Evolutionary conservation across 129 eudicot species (phyloP).

Genomic region (Tagetes patula): DNA sequence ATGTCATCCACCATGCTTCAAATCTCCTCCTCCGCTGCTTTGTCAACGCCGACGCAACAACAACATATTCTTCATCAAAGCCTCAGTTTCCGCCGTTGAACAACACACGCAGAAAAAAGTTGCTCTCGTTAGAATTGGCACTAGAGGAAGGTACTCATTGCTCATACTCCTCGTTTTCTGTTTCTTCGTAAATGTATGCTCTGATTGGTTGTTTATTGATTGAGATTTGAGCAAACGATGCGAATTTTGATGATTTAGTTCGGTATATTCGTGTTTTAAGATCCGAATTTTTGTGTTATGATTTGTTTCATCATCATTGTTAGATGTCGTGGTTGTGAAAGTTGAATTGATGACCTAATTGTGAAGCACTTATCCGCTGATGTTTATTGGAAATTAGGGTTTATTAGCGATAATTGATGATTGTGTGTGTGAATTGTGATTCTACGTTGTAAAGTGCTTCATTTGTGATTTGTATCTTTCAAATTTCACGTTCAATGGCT

Average conservation of each 20-base stretch:
- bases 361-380: not conserved
- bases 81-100: constrained; percentile 61
- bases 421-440: not conserved
- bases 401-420: not conserved
- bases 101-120: constrained; percentile 37
- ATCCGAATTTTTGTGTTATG: not conserved
- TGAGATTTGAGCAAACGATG: not conserved
- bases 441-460: not conserved
- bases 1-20: constrained; percentile 36
- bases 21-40: constrained; percentile 18
- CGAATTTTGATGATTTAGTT: not conserved
- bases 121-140: constrained; percentile 73
- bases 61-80: constrained; percentile 29
- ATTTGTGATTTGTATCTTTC: not conserved
- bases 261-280: not conserved
- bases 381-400: not conserved
- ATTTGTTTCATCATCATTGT: not conserved
- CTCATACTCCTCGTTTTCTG: not conserved
- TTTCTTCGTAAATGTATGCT: not conserved
- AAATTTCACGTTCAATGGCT: not conserved
- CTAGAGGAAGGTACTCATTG: constrained; percentile 65
- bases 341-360: not conserved
- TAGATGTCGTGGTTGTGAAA: not conserved
- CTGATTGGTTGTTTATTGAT: not conserved
- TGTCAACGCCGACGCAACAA: constrained; percentile 8